phyloP scores from a whole-genome alignment of 352 stramenopile species.

The Phytophthora nicotianae region DNA sequence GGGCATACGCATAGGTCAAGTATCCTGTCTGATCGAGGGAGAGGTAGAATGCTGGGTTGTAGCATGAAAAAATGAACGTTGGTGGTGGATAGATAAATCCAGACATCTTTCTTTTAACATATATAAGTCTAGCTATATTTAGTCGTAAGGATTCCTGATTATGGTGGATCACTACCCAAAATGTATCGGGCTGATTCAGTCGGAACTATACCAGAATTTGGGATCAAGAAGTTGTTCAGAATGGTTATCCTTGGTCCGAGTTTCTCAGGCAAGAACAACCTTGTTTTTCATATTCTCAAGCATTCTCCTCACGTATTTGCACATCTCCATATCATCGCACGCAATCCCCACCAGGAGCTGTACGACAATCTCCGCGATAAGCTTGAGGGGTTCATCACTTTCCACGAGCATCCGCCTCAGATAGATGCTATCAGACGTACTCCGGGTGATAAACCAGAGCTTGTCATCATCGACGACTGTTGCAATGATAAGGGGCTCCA shows the following conservation, averaged over 20 bases:
- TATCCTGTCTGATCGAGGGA: neutral
- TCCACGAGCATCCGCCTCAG: neutral
- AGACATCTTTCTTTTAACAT: neutral
- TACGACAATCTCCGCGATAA: neutral
- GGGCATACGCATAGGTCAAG: neutral
- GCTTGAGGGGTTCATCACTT: neutral
- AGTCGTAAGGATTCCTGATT: slow-evolving; percentile 9
- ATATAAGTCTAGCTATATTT: neutral
- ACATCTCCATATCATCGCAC: neutral
- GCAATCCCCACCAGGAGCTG: neutral
- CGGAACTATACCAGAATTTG: slow-evolving; percentile 5
- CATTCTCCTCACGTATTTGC: neutral
- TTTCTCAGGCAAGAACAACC: neutral
- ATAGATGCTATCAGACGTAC: neutral
- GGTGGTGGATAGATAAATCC: neutral
- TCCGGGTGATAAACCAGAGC: neutral
- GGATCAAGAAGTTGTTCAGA: neutral
- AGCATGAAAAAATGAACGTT: neutral
- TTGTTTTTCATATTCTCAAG: neutral
- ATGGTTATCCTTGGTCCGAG: neutral
- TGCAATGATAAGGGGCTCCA: neutral
- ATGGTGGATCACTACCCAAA: slow-evolving; percentile 9
- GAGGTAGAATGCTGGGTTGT: neutral
- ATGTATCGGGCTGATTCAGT: slow-evolving; percentile 2
- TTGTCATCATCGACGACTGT: neutral